Evolutionary conservation across 257 asterid genomes (phyloP).

Genomic region (Osmanthus fragrans): DNA sequence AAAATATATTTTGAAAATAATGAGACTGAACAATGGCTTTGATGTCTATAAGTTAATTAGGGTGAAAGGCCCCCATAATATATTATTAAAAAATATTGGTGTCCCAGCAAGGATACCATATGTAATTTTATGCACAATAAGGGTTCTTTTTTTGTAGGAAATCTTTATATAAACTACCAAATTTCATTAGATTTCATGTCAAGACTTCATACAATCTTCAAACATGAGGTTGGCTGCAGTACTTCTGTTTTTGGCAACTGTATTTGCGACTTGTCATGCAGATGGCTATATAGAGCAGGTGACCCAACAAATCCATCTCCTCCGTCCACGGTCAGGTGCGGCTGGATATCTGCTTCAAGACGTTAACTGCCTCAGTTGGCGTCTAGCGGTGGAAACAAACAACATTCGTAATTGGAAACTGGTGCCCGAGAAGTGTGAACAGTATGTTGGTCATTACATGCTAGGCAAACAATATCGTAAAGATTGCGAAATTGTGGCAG

Average conservation of each 20-base stretch:
- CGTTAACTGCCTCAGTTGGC: constrained; percentile 59
- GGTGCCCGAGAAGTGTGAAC: constrained; percentile 43
- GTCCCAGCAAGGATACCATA: background rate
- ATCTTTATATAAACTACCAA: constrained; percentile 8
- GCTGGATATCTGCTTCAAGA: constrained; percentile 24
- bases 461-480: constrained; percentile 46
- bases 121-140: background rate
- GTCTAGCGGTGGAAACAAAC: constrained; percentile 57
- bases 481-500: constrained; percentile 47
- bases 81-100: background rate
- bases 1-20: too few relatives aligned
- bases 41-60: too few relatives aligned
- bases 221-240: constrained; percentile 8
- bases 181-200: background rate
- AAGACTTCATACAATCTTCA: background rate
- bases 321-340: constrained; percentile 35
- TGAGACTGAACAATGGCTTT: too few relatives aligned
- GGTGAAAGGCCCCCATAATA: background rate
- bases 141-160: background rate
- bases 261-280: constrained; percentile 23
- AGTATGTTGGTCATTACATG: constrained; percentile 50
- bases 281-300: background rate
- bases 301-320: constrained; percentile 31
- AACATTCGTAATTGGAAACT: constrained; percentile 36
- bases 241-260: constrained; percentile 11